Percentiles rank a stretch among this genome's conserved stretches.
Conservation (phyloP, 768 basidiomycete genomes). For the Saitozyma podzolica region DNA sequence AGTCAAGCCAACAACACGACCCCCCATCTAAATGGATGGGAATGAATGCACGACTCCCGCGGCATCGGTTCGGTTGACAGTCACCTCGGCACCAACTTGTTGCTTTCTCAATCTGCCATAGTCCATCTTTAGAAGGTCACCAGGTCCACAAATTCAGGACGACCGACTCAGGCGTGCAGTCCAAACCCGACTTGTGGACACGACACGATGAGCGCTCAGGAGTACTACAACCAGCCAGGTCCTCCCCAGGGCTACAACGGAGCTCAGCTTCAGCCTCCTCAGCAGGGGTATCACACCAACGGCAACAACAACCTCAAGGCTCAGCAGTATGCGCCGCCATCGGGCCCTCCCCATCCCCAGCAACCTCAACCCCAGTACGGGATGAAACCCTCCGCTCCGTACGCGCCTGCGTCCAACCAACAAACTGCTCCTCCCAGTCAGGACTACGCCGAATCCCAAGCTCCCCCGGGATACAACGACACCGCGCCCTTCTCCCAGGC, state of each 20-base stretch:
- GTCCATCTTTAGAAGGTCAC: no score
- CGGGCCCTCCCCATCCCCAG: not conserved
- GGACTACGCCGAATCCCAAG: slow-evolving; percentile 4
- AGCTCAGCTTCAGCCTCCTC: slow-evolving; percentile 10
- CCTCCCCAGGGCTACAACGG: slow-evolving; percentile 13
- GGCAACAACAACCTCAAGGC: slow-evolving; percentile 6
- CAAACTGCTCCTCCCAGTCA: slow-evolving; percentile 9
- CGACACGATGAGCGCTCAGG: slow-evolving; percentile 4
- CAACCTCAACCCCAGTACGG: slow-evolving; percentile 13
- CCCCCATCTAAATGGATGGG: no score
- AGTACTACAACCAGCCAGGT: slow-evolving; percentile 1
- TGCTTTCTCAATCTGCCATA: not conserved
- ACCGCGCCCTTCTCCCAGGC: slow-evolving; percentile 43
- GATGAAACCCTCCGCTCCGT: slow-evolving; percentile 45
- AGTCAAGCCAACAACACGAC: no score
- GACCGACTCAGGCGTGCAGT: no score
- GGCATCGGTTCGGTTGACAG: not conserved
- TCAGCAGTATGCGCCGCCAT: no score
- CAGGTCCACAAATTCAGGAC: no score
- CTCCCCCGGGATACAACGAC: slow-evolving; percentile 20
- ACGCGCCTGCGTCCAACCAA: slow-evolving; percentile 12
- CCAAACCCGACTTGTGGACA: no score
- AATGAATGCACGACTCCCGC: not conserved
- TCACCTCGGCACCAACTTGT: not conserved
- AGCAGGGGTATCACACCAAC: slow-evolving; percentile 6